phyloP scores from a whole-genome alignment of 768 basidiomycete species.

The Pulveroboletus sp. region DNA sequence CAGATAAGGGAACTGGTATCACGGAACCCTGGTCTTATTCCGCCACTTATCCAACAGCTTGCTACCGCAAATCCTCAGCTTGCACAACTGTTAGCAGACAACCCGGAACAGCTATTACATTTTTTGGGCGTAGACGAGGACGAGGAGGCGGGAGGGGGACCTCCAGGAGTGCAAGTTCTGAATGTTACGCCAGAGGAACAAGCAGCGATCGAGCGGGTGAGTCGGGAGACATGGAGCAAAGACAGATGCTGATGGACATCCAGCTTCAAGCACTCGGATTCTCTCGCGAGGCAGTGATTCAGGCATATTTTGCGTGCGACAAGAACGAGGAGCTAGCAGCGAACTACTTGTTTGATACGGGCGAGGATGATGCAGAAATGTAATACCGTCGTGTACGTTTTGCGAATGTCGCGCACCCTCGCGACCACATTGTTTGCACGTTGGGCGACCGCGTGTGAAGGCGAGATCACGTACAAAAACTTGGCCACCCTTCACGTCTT shows the following conservation, averaged over 20 bases:
- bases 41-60: conserved; percentile 81
- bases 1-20: conserved; percentile 68
- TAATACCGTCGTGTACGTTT: conserved; percentile 1
- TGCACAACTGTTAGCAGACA: conserved; percentile 58
- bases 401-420: neutral
- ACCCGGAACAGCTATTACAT: conserved; percentile 67
- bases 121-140: conserved; percentile 50
- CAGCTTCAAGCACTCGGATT: conserved; percentile 90
- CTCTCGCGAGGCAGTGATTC: conserved; percentile 68
- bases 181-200: conserved; percentile 83
- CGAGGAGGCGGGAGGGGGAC: conserved; percentile 38
- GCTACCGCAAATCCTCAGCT: conserved; percentile 69
- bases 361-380: conserved; percentile 34
- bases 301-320: conserved; percentile 93
- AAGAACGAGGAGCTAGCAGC: conserved; percentile 97
- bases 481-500: conserved; percentile 18
- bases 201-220: conserved; percentile 83
- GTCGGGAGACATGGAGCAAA: conserved; percentile 26
- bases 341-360: conserved; percentile 86
- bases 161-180: conserved; percentile 40
- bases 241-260: conserved; percentile 1
- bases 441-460: conserved; percentile 25
- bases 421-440: conserved; percentile 28
- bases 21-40: conserved; percentile 74
- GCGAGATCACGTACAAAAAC: conserved; percentile 29